These are phyloP conservation scores for Phlebopus sp. DNA, from an alignment of 1,284 basidiomycete species.

Conservation along the genomic window DNA sequence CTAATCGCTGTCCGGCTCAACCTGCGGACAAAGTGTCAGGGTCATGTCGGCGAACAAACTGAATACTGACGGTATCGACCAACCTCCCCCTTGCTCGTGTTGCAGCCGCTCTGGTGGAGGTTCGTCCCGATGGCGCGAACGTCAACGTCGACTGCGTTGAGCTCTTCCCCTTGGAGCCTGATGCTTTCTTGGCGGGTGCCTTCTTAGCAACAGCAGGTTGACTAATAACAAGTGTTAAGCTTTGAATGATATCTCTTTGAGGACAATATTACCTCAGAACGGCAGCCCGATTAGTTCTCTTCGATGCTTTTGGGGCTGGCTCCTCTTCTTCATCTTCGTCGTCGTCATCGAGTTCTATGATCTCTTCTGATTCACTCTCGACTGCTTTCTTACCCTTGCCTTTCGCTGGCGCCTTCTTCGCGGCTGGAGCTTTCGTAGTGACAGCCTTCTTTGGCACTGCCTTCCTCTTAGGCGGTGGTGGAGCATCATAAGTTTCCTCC, in stretches of 20 bases:
- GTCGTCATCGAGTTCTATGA: conserved; percentile 49
- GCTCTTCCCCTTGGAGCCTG: conserved; percentile 36
- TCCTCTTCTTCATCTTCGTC: conserved; percentile 59
- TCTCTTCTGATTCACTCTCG: conserved; percentile 52
- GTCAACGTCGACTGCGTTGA: conserved; percentile 47
- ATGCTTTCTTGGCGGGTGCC: conserved; percentile 55
- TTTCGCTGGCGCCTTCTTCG: conserved; percentile 45
- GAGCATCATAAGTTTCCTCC: conserved; percentile 38
- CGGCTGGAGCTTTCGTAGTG: conserved; percentile 33
- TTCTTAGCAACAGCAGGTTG: conserved; percentile 23
- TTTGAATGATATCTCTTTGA: conserved; percentile 1
- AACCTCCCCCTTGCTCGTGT: conserved; percentile 55
- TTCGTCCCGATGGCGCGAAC: conserved; percentile 60
- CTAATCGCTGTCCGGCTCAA: conserved; percentile 33
- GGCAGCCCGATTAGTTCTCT: conserved; percentile 64
- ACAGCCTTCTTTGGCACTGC: conserved; percentile 37
- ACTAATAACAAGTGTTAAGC: conserved; percentile 13
- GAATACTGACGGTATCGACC: conserved; percentile 28
- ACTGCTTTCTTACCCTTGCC: conserved; percentile 29
- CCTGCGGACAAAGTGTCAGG: conserved; percentile 1
- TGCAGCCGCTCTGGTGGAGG: conserved; percentile 55
- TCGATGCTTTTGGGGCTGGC: conserved; percentile 39
- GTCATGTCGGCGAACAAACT: not conserved
- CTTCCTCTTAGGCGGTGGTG: conserved; percentile 49
- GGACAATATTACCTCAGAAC: conserved; percentile 50